These are phyloP conservation scores for Aureobasidium sp. DNA, from an alignment of 2,329 filamentous ascomycete species.

Conservation along the genomic window DNA sequence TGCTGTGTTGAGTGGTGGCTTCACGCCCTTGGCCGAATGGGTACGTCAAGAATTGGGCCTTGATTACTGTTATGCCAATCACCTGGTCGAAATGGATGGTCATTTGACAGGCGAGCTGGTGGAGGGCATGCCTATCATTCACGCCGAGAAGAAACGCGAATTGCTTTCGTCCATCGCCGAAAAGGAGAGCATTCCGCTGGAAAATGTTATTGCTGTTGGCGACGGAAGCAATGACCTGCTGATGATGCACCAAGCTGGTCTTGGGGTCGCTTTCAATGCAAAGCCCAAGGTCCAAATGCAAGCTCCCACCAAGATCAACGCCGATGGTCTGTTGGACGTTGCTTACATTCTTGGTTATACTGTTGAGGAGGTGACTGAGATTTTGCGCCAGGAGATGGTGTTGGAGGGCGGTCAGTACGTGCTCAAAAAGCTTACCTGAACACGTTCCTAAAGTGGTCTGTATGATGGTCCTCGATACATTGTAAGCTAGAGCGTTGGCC, in stretches of 20 bases:
- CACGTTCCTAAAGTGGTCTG: neutral
- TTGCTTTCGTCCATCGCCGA: slow-evolving; percentile 62
- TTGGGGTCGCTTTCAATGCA: slow-evolving; percentile 77
- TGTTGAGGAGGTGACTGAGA: slow-evolving; percentile 20
- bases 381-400: slow-evolving; percentile 13
- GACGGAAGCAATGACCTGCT: slow-evolving; percentile 76
- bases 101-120: slow-evolving; percentile 63
- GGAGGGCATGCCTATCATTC: slow-evolving; percentile 62
- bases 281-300: slow-evolving; percentile 75
- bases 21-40: slow-evolving; percentile 82
- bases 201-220: slow-evolving; percentile 64
- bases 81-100: slow-evolving; percentile 53
- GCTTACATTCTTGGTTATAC: slow-evolving; percentile 58
- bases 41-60: slow-evolving; percentile 71
- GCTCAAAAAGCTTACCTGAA: neutral
- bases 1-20: slow-evolving; percentile 86
- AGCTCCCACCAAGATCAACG: slow-evolving; percentile 64
- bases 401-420: slow-evolving; percentile 10
- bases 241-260: slow-evolving; percentile 67
- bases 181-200: slow-evolving; percentile 55
- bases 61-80: slow-evolving; percentile 83
- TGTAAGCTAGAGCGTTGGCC: neutral
- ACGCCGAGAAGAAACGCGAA: slow-evolving; percentile 64
- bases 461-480: neutral
- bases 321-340: slow-evolving; percentile 60